Evolutionary conservation across 352 stramenopile genomes (phyloP), one percentile per base, ranked within the genome.

Genomic region (Thraustotheca clavata): DNA sequence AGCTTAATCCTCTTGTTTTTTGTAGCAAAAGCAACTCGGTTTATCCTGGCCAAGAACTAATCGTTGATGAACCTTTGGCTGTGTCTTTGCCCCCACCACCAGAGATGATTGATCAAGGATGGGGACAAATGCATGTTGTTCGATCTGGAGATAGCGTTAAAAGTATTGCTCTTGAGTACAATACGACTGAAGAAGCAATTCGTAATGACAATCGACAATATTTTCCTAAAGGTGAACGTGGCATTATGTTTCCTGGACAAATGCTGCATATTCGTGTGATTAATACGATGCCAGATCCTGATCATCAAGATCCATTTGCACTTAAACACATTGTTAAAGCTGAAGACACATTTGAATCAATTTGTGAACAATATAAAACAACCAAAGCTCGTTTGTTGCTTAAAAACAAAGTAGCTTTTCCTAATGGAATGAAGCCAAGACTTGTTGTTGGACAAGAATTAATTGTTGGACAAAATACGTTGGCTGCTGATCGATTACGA

Each of bases 41-140:
- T 36, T 92, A 88, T 35, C 48, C 79, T 0, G 83, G 83, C 20
- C 83, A 92, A 70, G 77, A 90, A 61, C 71, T 91, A 38, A 70
- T 89, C 39, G 79, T 90, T 33, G 83, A 92, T 62, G 76, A 89
- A 47, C 76, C 80, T 49, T 68, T 69, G 27, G 73, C 57, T 2
- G 57, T 60, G 18, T 91, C 81, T 29, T 62, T 93, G 49, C 81
- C 84, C 26, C 84, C 82, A 27, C 79, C 79, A 24, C 81, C 84
- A 55, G 80, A 90, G 52, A 80, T 71, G 61, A 91, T 93, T 47
- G 84, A 93, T 73, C 76, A 84, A 41, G 84, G 84, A 48, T 93
- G 84, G 84, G 84, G 84, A 0, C 79, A 89, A 46, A 91, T 93
- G 82, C 84, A 94, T 54, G 54, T 91, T 22, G 81, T 91, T 61